Conservation (phyloP, 257 asterid genomes). For the Linderniella brevidens region DNA sequence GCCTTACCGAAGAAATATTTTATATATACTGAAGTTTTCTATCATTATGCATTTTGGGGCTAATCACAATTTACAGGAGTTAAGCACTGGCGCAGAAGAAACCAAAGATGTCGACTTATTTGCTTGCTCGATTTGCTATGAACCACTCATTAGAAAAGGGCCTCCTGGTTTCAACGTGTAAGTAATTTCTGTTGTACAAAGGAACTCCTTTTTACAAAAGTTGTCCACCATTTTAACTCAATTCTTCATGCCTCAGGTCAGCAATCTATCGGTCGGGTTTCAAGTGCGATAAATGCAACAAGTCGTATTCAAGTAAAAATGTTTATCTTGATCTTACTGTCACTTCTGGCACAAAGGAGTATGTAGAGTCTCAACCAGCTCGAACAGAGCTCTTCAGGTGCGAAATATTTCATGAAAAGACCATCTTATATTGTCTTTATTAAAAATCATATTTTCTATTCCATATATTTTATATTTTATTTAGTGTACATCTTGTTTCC, state of each 20-base stretch:
- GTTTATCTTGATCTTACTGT: slow-evolving; percentile 83
- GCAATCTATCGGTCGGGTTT: slow-evolving; percentile 88
- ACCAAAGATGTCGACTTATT: slow-evolving; percentile 40
- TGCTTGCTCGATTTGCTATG: slow-evolving; percentile 86
- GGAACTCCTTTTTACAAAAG: slow-evolving; percentile 3
- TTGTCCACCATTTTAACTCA: not conserved
- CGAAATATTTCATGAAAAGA: slow-evolving; percentile 3
- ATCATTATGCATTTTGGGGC: not conserved
- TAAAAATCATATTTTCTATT: not conserved
- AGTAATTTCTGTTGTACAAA: slow-evolving; percentile 9
- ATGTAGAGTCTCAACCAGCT: slow-evolving; percentile 58
- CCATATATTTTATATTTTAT: not conserved
- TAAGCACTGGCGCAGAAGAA: slow-evolving; percentile 19
- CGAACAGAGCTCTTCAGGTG: slow-evolving; percentile 94
- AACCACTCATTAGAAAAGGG: slow-evolving; percentile 73
- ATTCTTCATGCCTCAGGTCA: slow-evolving; percentile 32
- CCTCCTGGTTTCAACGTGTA: slow-evolving; percentile 90
- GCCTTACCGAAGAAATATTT: not conserved
- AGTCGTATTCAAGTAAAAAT: slow-evolving; percentile 83
- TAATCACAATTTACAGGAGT: slow-evolving; percentile 29
- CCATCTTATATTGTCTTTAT: not conserved
- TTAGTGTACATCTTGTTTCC: too few species aligned
- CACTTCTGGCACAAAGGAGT: slow-evolving; percentile 72
- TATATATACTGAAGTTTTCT: not conserved
- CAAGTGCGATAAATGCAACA: slow-evolving; percentile 68